Percentiles rank a stretch among this genome's conserved stretches.
These are phyloP conservation scores for Aquilaria agallochum DNA, from an alignment of 441 rosid species.

Conservation along the genomic window DNA sequence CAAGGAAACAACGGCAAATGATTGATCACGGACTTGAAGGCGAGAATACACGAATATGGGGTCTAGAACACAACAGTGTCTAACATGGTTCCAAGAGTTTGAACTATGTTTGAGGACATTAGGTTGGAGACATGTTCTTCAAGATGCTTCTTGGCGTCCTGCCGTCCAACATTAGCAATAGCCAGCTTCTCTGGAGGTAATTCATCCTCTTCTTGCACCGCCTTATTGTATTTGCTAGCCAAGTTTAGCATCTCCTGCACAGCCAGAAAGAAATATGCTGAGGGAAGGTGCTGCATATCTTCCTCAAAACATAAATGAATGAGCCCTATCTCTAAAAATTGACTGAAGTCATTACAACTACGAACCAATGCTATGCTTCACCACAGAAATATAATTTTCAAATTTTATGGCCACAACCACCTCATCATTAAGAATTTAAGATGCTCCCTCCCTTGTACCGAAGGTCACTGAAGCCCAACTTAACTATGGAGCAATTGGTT, in stretches of 20 bases:
- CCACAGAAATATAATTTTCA: no score
- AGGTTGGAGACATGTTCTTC: constrained; percentile 92
- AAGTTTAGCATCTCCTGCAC: constrained; percentile 87
- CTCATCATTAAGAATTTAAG: no score
- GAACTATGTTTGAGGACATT: constrained; percentile 96
- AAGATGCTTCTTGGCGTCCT: constrained; percentile 96
- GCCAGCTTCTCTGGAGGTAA: constrained; percentile 91
- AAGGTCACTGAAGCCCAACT: no score
- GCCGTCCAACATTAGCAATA: constrained; percentile 95
- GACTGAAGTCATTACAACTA: no score
- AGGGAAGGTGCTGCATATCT: no score
- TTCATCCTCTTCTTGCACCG: constrained; percentile 94
- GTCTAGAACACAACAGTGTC: constrained; percentile 86
- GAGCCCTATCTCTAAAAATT: no score
- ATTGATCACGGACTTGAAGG: neutral
- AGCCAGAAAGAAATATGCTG: neutral
- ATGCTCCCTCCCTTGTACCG: no score
- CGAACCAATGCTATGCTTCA: no score
- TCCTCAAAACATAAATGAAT: no score
- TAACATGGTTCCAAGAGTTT: constrained; percentile 95
- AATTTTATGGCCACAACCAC: no score
- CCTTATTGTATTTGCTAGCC: constrained; percentile 91
- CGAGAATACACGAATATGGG: neutral
- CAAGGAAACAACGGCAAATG: no score
- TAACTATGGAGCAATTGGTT: no score